Base-by-base conservation (phyloP, 345 rosid genomes). In the Raphanus sativus region DNA sequence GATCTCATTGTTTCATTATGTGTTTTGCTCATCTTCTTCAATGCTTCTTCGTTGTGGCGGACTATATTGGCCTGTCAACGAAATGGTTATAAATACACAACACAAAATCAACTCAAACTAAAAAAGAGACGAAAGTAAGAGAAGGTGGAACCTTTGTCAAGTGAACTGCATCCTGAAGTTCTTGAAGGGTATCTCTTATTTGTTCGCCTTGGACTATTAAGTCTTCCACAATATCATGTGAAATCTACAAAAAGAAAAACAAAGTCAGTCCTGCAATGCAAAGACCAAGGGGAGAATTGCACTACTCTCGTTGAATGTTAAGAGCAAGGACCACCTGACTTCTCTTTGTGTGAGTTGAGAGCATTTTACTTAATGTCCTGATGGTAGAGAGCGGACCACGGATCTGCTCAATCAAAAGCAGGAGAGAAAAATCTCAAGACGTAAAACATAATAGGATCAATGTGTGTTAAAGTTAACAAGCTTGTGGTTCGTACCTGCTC, bases 121-220 rank as follows among this genome's bases (percentile, higher is more conserved):
- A 62, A 74, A n/a, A 80, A 65, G 54, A 67, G 61, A 17, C 67
- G 62, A 42, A 42, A 13, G 54, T 55, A 66, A 52, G 62, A 69
- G 28, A 62, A 62, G 61, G 25, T 15, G 65, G 29, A 76, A 82
- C 98, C 97, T 91, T 91, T 70, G 97, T 94, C 83, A 90, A 81
- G 58, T 82, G 81, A 82, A 90, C 97, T 73, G 93, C 97, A 84
- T 90, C 91, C 82, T 94, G 97, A 73, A 94, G 97, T 78, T 90
- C 93, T 82, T 87, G 87, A 79, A 94, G 91, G 21, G 97, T 87
- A 56, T 86, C 90, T 73, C 79, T 85, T 30, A 91, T 83, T 29
- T 62, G 86, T 64, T 91, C 92, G 21, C 97, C 90, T 83, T 90
- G 93, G 45, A 86, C 91, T 29, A 86, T 67, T 70, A 94, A 85